Evolutionary conservation across 2,329 filamentous ascomycete genomes (phyloP), one percentile per base, ranked within the genome.

Genomic region (Penicillium corylophilum): DNA sequence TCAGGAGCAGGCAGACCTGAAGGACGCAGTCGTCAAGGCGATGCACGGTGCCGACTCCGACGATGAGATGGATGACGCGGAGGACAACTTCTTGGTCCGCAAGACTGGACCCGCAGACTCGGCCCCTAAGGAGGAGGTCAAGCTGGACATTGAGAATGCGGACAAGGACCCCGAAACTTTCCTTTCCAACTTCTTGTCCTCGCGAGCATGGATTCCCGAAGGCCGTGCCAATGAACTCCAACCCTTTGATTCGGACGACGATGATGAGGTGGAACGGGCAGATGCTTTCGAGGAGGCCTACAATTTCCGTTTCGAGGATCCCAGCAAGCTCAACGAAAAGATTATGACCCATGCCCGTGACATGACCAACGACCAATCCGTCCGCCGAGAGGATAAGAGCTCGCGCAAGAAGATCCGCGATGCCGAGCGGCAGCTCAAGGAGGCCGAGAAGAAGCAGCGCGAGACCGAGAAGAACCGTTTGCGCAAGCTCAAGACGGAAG

Each of bases 301-400:
- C 76, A 99, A 99, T 74, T 76, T 96, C 74, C 88, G 94, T 29
- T 99, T 99, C 66, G 94, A 99, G 70, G 89, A 97, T 64, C 91
- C 94, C 0, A 82, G 82, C 53, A 91, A 89, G 67, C 86, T 89
- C 63, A 96, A 96, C 67, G 90, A 96, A 72, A 86, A 88, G 44
- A 78, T 99, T 28, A 85, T 88, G 65, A 90, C 92, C 5, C 95
- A 96, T 74, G 88, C 93, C 50, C 87, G 93, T 83, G 90, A 95
- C 68, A 81, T 90, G 16, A 87, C 88, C 33, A 86, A 86, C 35
- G 86, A 87, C 56, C 88, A 89, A 60, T 94, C 92, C 0, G 92
- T 96, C 22, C 84, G 94, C 44, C 83, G 92, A 56, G 91, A 96
- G 52, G 90, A 94, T 46, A 81, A 82, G 65, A 95, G 80, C 35